Percentiles rank a stretch among this genome's conserved stretches.
Conservation (phyloP, 2,329 filamentous ascomycete genomes). For the Sporothrix phasma region DNA sequence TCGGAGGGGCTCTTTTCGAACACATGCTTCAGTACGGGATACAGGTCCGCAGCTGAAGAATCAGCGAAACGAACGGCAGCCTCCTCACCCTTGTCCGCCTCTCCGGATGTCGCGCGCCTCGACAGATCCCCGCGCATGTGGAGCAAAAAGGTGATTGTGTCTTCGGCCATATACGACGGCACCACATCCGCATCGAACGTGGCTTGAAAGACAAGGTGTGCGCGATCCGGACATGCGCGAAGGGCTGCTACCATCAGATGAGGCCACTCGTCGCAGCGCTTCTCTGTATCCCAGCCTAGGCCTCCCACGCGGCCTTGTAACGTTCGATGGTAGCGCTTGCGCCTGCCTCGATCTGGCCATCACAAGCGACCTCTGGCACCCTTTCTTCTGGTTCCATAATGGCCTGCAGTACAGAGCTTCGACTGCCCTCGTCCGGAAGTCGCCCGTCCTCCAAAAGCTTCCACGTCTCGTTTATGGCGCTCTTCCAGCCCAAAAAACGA, state of each 20-base stretch:
- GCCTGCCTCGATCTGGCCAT: not conserved
- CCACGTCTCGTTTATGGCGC: conserved; percentile 12
- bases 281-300: conserved; percentile 20
- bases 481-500: conserved; percentile 16
- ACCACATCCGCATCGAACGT: conserved; percentile 28
- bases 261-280: conserved; percentile 26
- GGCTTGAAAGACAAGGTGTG: conserved; percentile 28
- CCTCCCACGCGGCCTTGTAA: conserved; percentile 29
- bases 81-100: not conserved
- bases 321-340: conserved; percentile 16
- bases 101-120: not conserved
- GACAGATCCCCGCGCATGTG: not conserved
- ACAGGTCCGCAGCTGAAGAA: not conserved
- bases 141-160: conserved; percentile 28
- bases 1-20: conserved; percentile 13
- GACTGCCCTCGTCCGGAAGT: not conserved
- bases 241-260: conserved; percentile 30
- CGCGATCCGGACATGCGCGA: conserved; percentile 25
- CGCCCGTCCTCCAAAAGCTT: conserved; percentile 6
- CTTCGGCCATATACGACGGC: conserved; percentile 31
- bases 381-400: not conserved
- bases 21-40: conserved; percentile 7
- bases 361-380: not conserved
- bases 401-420: conserved; percentile 10
- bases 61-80: not conserved